Evolutionary conservation across 2,329 filamentous ascomycete species (phyloP).

Genomic region (Fusarium sp.): DNA sequence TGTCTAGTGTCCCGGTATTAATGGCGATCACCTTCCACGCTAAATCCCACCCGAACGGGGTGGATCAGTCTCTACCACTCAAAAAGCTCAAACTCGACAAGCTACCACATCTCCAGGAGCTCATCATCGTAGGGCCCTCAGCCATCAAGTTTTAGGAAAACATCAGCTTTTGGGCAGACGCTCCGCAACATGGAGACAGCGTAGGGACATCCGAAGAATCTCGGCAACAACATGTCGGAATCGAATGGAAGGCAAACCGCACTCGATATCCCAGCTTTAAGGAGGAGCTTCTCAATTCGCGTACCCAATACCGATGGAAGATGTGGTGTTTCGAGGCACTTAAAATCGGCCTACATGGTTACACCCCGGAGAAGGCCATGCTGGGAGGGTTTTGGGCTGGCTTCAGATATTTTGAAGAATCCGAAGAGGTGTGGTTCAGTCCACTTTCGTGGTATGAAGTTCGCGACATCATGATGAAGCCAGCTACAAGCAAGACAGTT

Average conservation of each 20-base stretch:
- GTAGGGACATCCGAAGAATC: too few relatives aligned
- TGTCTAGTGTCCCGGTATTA: too few relatives aligned
- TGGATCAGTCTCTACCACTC: too few relatives aligned
- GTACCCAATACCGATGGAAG: too few relatives aligned
- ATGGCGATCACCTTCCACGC: too few relatives aligned
- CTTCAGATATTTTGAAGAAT: background rate
- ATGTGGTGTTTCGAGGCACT: too few relatives aligned
- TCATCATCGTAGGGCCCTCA: background rate
- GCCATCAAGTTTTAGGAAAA: background rate
- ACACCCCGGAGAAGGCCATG: too few relatives aligned
- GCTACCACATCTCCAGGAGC: background rate
- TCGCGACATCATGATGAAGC: background rate
- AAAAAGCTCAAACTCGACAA: background rate
- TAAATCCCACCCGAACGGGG: too few relatives aligned
- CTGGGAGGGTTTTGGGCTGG: background rate
- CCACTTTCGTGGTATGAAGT: background rate
- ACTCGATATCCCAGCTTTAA: background rate
- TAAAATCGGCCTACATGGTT: background rate
- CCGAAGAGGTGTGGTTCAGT: background rate
- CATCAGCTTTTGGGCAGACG: background rate
- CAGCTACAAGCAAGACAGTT: background rate
- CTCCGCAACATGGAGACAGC: background rate
- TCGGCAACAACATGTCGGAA: background rate
- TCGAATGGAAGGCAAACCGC: background rate
- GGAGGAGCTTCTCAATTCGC: background rate